phyloP scores from a whole-genome alignment of 805 yeast species.

The Metschnikowia shivogae region DNA sequence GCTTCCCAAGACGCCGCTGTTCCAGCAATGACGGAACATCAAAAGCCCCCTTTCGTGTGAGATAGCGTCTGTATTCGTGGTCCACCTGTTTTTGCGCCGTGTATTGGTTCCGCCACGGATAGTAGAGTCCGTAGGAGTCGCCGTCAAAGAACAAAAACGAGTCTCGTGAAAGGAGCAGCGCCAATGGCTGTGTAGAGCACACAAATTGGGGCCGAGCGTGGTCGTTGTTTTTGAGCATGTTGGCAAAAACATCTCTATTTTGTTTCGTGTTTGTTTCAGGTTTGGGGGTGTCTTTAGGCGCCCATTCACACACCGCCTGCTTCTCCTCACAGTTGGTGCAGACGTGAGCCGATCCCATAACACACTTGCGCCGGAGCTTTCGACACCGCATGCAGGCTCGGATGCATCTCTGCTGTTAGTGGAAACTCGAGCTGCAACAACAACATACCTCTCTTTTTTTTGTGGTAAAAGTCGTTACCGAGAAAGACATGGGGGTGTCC shows the following conservation, averaged over 20 bases:
- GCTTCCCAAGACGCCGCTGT: background rate
- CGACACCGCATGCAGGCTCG: slow-evolving; percentile 2
- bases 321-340: slow-evolving; percentile 1
- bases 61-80: slow-evolving; percentile 1
- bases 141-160: slow-evolving; percentile 3
- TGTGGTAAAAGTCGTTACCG: background rate
- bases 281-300: no score
- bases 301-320: background rate
- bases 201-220: slow-evolving; percentile 3
- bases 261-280: no score
- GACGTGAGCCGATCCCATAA: background rate
- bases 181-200: slow-evolving; percentile 3
- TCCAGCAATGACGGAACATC: slow-evolving; percentile 1
- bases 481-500: slow-evolving; percentile 1
- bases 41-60: background rate
- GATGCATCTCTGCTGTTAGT: slow-evolving; percentile 1
- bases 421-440: background rate
- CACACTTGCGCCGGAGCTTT: slow-evolving; percentile 3
- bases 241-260: background rate
- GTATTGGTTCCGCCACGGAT: slow-evolving; percentile 1
- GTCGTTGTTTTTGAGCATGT: slow-evolving; percentile 1
- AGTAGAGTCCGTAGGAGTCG: slow-evolving; percentile 3
- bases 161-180: slow-evolving; percentile 4
- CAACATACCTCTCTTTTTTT: background rate
- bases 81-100: background rate